phyloP scores from a whole-genome alignment of 192 early-diverging fungal genomes.

The Tieghemiomyces parasiticus region DNA sequence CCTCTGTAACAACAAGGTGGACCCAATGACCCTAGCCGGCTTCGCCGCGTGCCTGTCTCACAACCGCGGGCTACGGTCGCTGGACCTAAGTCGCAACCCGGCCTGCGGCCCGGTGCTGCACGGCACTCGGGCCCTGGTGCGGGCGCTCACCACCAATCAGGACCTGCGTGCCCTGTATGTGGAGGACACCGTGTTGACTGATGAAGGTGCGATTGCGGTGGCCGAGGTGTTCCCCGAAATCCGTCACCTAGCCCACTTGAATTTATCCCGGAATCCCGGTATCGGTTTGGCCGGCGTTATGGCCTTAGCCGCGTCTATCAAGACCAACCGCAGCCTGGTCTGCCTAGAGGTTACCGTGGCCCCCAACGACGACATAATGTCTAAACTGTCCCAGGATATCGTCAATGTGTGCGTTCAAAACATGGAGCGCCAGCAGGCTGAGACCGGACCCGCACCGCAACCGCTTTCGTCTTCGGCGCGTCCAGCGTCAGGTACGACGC shows the following conservation, averaged over 20 bases:
- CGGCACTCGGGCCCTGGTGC: constrained; percentile 4
- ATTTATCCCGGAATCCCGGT: constrained; percentile 56
- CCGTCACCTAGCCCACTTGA: constrained; percentile 44
- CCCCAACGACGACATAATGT: constrained; percentile 30
- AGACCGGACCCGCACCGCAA: too few relatives aligned
- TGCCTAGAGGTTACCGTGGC: constrained; percentile 50
- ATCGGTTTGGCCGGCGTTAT: constrained; percentile 69
- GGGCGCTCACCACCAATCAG: constrained; percentile 39
- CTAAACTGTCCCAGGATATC: constrained; percentile 30
- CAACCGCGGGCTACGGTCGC: constrained; percentile 28
- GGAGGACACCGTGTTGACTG: constrained; percentile 40
- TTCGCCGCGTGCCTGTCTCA: constrained; percentile 29
- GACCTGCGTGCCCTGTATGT: constrained; percentile 43
- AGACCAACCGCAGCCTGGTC: constrained; percentile 58
- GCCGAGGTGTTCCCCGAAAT: constrained; percentile 74
- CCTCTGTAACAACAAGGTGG: constrained; percentile 33
- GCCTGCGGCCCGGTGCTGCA: constrained; percentile 23
- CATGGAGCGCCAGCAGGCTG: constrained; percentile 25
- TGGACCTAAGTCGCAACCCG: constrained; percentile 43
- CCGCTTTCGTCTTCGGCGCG: background rate
- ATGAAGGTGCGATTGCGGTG: constrained; percentile 64
- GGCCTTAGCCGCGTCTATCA: constrained; percentile 67
- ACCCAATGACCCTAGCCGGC: constrained; percentile 22
- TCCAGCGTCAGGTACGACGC: background rate
- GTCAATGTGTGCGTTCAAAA: constrained; percentile 30